These are phyloP conservation scores for Didymellaceae sp. DNA, from an alignment of 2,329 filamentous ascomycete genomes.

Conservation along the genomic window DNA sequence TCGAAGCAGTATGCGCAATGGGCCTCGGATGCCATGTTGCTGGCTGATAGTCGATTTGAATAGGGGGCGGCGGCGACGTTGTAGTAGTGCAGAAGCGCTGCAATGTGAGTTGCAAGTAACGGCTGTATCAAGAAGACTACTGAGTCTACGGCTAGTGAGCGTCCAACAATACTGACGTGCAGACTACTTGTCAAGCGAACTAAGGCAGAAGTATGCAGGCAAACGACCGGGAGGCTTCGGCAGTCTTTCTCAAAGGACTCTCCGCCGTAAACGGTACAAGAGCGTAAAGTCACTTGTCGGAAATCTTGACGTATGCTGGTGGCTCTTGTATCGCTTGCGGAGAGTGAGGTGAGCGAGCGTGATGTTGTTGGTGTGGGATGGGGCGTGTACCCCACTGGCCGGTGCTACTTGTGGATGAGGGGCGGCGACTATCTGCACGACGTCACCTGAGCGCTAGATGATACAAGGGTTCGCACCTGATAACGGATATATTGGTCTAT, in stretches of 20 bases:
- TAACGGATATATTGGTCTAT: constrained; percentile 15
- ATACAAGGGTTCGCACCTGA: constrained; percentile 9
- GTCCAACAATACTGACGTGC: background rate
- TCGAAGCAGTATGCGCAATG: constrained; percentile 97
- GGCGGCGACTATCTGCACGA: constrained; percentile 17
- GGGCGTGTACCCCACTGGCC: constrained; percentile 24
- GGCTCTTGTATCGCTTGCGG: constrained; percentile 37
- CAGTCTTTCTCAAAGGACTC: constrained; percentile 11
- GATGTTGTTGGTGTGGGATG: background rate
- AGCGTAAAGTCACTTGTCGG: constrained; percentile 26
- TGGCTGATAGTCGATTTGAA: no score
- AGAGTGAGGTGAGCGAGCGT: constrained; percentile 26
- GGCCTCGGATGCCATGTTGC: constrained; percentile 77
- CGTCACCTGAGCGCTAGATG: constrained; percentile 18
- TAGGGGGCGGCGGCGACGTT: no score
- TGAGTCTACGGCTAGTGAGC: background rate
- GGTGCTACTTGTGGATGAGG: constrained; percentile 3
- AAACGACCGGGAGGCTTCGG: constrained; percentile 10
- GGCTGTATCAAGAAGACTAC: background rate
- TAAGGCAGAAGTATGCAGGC: constrained; percentile 8
- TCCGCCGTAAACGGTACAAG: constrained; percentile 35
- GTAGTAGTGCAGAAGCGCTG: no score
- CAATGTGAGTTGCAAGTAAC: no score
- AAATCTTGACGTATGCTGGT: constrained; percentile 20
- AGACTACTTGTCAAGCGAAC: constrained; percentile 17